These are phyloP conservation scores for Scalesia atractyloides DNA, from an alignment of 129 eudicot genomes.

Conservation along the genomic window DNA sequence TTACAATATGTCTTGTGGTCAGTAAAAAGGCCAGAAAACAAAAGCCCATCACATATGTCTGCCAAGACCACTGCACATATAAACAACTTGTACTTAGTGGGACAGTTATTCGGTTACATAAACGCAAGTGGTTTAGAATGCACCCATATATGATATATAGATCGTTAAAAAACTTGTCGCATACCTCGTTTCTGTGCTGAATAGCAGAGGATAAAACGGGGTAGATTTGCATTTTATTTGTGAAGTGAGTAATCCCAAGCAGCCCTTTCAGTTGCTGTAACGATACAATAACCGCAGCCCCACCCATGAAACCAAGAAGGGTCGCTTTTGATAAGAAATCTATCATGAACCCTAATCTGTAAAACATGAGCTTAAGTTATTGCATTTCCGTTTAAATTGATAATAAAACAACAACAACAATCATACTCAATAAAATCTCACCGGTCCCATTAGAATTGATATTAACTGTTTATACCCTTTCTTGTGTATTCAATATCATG, in stretches of 20 bases:
- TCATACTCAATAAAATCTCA: too few relatives aligned
- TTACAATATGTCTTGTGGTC: slow-evolving; percentile 73
- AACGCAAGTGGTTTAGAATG: background rate
- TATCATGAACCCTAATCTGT: slow-evolving; percentile 92
- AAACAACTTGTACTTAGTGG: background rate
- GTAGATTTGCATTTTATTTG: slow-evolving; percentile 81
- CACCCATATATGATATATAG: too few relatives aligned
- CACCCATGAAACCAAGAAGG: slow-evolving; percentile 96
- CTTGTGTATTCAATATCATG: background rate
- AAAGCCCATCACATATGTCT: slow-evolving; percentile 88
- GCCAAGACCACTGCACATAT: slow-evolving; percentile 93
- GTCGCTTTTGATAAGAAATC: slow-evolving; percentile 98
- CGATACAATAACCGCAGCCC: slow-evolving; percentile 96
- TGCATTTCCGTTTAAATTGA: background rate
- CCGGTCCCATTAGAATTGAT: too few relatives aligned
- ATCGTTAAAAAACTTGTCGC: background rate
- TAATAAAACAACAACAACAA: background rate
- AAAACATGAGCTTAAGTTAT: background rate
- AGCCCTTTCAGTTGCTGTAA: slow-evolving; percentile 94
- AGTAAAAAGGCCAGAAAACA: slow-evolving; percentile 65
- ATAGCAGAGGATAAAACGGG: slow-evolving; percentile 80
- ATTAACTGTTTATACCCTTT: background rate
- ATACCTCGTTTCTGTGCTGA: slow-evolving; percentile 71
- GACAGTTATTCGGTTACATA: too few relatives aligned
- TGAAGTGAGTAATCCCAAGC: slow-evolving; percentile 94